phyloP scores from a whole-genome alignment of 345 rosid genomes.

The Erucastrum elatum region DNA sequence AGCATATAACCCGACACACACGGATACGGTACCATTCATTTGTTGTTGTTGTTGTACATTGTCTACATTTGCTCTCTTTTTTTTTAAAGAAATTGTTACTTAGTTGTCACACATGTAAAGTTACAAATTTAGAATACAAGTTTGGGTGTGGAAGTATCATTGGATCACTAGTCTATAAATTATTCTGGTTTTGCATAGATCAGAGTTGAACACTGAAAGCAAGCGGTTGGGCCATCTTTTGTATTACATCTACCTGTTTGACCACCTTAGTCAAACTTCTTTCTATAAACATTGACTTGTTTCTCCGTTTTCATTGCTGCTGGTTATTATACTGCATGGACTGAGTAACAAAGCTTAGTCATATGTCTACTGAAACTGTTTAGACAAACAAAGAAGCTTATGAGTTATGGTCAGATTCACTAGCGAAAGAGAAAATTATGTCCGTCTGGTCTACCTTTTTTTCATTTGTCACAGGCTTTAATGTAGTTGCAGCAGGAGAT shows the following conservation, averaged over 20 bases:
- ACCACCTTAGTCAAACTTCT: not conserved
- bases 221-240: not conserved
- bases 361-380: not conserved
- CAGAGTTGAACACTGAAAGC: not conserved
- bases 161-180: not conserved
- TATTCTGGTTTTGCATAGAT: constrained; percentile 22
- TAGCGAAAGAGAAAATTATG: too few relatives aligned
- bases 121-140: constrained; percentile 22
- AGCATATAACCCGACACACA: constrained; percentile 20
- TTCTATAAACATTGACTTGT: constrained; percentile 1
- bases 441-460: not conserved
- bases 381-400: not conserved
- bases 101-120: constrained; percentile 35
- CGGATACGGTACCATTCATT: constrained; percentile 17
- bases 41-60: constrained; percentile 24
- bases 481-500: constrained; percentile 88
- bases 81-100: not conserved
- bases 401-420: too few relatives aligned
- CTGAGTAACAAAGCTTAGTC: not conserved
- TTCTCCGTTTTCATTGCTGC: not conserved
- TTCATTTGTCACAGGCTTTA: constrained; percentile 54
- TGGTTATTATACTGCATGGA: not conserved
- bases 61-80: constrained; percentile 10
- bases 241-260: not conserved
- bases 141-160: not conserved